These are phyloP conservation scores for Thelephora aurantiotincta DNA, from an alignment of 768 basidiomycete species.

Conservation along the genomic window DNA sequence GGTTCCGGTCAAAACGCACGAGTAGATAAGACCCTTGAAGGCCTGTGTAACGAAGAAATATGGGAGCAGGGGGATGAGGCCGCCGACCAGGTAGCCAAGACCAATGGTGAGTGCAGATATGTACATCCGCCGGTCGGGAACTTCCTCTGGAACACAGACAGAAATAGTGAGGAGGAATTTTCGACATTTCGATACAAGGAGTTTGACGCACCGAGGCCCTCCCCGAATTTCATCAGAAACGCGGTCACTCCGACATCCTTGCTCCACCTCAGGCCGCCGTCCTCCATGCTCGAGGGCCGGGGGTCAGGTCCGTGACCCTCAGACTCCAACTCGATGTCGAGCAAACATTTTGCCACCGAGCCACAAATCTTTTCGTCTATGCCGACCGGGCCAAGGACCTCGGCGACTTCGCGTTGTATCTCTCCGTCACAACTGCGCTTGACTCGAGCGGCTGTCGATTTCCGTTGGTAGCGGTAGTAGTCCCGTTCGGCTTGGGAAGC, in stretches of 20 bases:
- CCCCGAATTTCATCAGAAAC: conserved; percentile 94
- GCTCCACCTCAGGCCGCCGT: conserved; percentile 51
- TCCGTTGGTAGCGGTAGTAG: conserved; percentile 73
- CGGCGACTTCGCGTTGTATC: conserved; percentile 90
- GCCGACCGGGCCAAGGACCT: conserved; percentile 78
- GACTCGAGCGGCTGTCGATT: conserved; percentile 71
- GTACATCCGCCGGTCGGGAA: conserved; percentile 74
- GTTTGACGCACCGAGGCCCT: conserved; percentile 57
- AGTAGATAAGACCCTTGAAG: conserved; percentile 53
- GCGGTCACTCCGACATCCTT: conserved; percentile 79
- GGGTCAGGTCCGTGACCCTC: conserved; percentile 3
- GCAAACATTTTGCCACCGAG: conserved; percentile 63
- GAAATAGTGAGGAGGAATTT: background rate
- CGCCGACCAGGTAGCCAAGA: conserved; percentile 85
- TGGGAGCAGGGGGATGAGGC: conserved; percentile 82
- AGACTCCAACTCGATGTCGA: conserved; percentile 43
- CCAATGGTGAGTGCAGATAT: conserved; percentile 92
- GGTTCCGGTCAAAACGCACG: conserved; percentile 68
- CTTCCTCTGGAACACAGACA: conserved; percentile 50
- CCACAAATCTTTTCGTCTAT: conserved; percentile 73
- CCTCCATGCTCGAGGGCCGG: conserved; percentile 27
- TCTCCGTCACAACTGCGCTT: conserved; percentile 81
- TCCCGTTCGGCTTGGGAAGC: conserved; percentile 95
- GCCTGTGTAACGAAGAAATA: conserved; percentile 81
- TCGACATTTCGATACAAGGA: background rate